Evolutionary conservation across 2,329 filamentous ascomycete species (phyloP).

Genomic region (Aspergillus niger): DNA sequence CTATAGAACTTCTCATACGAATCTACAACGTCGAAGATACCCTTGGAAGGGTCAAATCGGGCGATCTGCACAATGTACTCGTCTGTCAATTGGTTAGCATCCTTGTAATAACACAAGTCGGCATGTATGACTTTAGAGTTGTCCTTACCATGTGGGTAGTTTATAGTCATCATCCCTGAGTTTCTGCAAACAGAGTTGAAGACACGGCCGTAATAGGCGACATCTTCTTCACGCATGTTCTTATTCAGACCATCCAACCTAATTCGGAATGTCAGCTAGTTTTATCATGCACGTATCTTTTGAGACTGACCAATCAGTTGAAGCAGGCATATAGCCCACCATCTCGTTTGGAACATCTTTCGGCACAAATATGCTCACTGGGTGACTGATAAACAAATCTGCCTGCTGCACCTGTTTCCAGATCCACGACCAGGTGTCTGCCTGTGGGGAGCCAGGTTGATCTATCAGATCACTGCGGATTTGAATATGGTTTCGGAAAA

Average conservation of each 20-base stretch:
- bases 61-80: constrained; percentile 80
- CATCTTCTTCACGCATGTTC: constrained; percentile 67
- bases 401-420: constrained; percentile 71
- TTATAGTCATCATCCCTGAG: constrained; percentile 52
- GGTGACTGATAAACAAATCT: constrained; percentile 81
- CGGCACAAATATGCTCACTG: constrained; percentile 75
- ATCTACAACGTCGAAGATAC: constrained; percentile 74
- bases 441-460: constrained; percentile 64
- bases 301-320: constrained; percentile 69
- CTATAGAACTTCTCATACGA: constrained; percentile 72
- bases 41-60: constrained; percentile 81
- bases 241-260: constrained; percentile 81
- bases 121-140: neutral
- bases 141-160: constrained; percentile 39
- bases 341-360: constrained; percentile 64
- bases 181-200: constrained; percentile 65
- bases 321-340: constrained; percentile 75
- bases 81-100: constrained; percentile 41
- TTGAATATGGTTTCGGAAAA: constrained; percentile 83
- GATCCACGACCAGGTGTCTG: constrained; percentile 73
- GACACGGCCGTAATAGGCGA: constrained; percentile 71
- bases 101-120: no score
- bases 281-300: neutral
- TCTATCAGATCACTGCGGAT: constrained; percentile 73
- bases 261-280: constrained; percentile 5